Evolutionary conservation across 768 basidiomycete genomes (phyloP).

Genomic region (Lepiota brunneoincarnata): DNA sequence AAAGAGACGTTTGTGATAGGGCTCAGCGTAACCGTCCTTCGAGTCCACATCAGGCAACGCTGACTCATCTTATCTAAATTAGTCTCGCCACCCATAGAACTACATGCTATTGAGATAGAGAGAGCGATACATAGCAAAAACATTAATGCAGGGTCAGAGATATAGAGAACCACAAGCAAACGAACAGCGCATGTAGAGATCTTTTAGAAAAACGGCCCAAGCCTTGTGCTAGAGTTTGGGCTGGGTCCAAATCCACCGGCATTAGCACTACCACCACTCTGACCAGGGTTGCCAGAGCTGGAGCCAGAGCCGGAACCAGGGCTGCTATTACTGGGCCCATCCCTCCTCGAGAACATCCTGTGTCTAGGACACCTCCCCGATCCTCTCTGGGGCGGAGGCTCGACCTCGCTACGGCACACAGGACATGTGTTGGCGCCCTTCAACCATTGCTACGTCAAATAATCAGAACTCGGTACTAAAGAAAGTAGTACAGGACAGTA

Average conservation of each 20-base stretch:
- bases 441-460: slow-evolving; percentile 68
- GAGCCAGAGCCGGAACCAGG: not conserved
- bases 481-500: slow-evolving; percentile 1
- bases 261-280: not conserved
- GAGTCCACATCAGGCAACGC: slow-evolving; percentile 6
- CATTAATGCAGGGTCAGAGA: not conserved
- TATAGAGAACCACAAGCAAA: too few relatives aligned
- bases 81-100: not conserved
- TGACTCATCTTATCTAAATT: slow-evolving; percentile 12
- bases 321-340: not conserved
- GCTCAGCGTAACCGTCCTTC: not conserved
- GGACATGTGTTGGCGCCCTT: slow-evolving; percentile 75
- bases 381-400: not conserved
- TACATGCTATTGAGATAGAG: not conserved
- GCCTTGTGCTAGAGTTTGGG: not conserved
- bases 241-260: not conserved
- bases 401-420: slow-evolving; percentile 69
- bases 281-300: not conserved
- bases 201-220: not conserved
- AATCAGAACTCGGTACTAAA: not conserved
- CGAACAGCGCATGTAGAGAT: not conserved
- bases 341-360: not conserved
- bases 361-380: not conserved
- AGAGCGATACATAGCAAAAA: not conserved
- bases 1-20: not conserved